These are phyloP conservation scores for Ceratocystis colombiana DNA, from an alignment of 2,329 filamentous ascomycete genomes.

Conservation along the genomic window DNA sequence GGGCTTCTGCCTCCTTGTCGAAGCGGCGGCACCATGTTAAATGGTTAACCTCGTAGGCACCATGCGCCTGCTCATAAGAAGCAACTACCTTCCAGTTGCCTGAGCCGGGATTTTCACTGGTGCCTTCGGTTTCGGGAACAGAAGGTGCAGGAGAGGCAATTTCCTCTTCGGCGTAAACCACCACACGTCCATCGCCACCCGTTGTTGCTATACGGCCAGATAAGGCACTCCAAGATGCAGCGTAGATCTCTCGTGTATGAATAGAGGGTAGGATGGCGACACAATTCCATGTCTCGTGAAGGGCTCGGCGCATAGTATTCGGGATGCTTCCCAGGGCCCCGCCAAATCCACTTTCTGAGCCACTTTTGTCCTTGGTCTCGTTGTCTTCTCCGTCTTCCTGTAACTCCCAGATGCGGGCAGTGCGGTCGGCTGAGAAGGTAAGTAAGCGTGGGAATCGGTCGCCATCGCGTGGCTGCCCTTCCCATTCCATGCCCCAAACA, in stretches of 20 bases:
- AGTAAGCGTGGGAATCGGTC: constrained; percentile 52
- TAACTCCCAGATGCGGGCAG: constrained; percentile 68
- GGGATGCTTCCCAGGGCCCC: constrained; percentile 48
- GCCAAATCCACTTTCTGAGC: constrained; percentile 36
- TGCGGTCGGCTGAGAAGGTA: constrained; percentile 77
- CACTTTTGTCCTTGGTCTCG: constrained; percentile 33
- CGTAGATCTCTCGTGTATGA: constrained; percentile 76
- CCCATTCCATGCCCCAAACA: constrained; percentile 81
- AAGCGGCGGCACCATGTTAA: constrained; percentile 74
- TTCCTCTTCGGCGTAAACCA: constrained; percentile 60
- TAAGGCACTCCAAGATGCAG: constrained; percentile 68
- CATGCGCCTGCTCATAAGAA: constrained; percentile 65
- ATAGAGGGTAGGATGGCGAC: constrained; percentile 62
- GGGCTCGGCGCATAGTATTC: constrained; percentile 73
- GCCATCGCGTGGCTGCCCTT: constrained; percentile 36
- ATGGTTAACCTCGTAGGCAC: constrained; percentile 90
- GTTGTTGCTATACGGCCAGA: constrained; percentile 76
- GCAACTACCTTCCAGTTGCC: constrained; percentile 63
- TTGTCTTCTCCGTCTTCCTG: constrained; percentile 43
- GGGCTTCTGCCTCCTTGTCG: constrained; percentile 50
- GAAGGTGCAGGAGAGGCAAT: constrained; percentile 24
- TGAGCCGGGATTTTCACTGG: constrained; percentile 24
- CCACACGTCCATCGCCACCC: constrained; percentile 74
- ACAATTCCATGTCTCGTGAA: constrained; percentile 76
- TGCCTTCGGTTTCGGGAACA: constrained; percentile 4